Evolutionary conservation across 2,329 filamentous ascomycete species (phyloP).

Genomic region (Alternaria sp.): DNA sequence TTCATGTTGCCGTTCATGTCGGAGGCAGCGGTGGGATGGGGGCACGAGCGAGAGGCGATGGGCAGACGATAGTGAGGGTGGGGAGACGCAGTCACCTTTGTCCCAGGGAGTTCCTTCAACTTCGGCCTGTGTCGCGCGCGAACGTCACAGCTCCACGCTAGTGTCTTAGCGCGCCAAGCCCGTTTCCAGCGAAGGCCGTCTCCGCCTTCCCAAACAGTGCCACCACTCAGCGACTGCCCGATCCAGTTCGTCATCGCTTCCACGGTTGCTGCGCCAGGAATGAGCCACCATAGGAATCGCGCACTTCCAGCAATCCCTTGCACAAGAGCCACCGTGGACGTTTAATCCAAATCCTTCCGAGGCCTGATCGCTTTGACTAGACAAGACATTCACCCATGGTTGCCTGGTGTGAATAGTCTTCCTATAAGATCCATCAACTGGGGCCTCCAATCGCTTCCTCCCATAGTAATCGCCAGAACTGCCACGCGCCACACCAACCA

Average conservation of each 20-base stretch:
- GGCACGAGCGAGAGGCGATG: slow-evolving; percentile 32
- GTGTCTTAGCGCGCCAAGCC: slow-evolving; percentile 13
- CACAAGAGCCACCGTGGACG: neutral
- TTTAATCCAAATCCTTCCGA: neutral
- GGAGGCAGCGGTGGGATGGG: slow-evolving; percentile 16
- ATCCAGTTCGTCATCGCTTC: neutral
- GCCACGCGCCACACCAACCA: neutral
- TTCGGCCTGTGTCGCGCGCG: slow-evolving; percentile 4
- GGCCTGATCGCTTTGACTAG: neutral
- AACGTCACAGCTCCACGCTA: slow-evolving; percentile 24
- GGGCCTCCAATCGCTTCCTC: neutral
- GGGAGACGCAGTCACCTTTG: slow-evolving; percentile 14
- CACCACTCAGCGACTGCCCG: slow-evolving; percentile 6
- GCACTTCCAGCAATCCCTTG: neutral
- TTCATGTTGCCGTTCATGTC: slow-evolving; percentile 32
- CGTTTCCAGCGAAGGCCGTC: slow-evolving; percentile 4
- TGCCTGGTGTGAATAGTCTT: neutral
- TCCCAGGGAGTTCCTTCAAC: slow-evolving; percentile 2
- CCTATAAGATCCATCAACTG: neutral
- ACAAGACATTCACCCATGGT: neutral
- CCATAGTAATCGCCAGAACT: neutral
- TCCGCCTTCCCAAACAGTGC: slow-evolving; percentile 12
- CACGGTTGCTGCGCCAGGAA: neutral
- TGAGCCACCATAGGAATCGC: neutral
- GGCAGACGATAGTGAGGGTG: slow-evolving; percentile 32